These are phyloP conservation scores for Xerocomellus chrysenteron DNA, from an alignment of 768 basidiomycete species.

Conservation along the genomic window DNA sequence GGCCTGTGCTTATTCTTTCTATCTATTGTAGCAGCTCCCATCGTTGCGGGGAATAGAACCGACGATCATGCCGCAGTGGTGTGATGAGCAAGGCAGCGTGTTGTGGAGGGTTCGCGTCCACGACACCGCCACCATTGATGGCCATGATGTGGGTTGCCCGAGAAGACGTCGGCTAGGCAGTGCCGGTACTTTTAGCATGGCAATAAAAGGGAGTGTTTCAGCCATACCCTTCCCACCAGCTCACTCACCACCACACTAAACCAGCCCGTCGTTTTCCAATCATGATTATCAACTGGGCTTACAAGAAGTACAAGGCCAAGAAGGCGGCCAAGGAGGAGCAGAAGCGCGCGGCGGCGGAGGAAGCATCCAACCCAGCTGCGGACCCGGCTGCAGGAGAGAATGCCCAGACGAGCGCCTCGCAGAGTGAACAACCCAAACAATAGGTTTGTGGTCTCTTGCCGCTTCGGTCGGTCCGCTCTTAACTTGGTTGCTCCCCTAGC, in stretches of 20 bases:
- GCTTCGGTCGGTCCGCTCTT: not conserved
- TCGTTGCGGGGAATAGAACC: not conserved
- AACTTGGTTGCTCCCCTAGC: not conserved
- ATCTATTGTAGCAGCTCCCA: not conserved
- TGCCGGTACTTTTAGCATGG: not conserved
- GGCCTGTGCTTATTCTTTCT: not conserved
- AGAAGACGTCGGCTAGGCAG: not conserved
- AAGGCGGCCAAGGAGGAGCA: constrained; percentile 19
- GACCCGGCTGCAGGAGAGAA: not conserved
- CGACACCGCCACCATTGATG: not conserved
- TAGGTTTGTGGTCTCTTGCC: constrained; percentile 11
- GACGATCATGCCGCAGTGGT: too few species aligned
- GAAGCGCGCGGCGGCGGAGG: constrained; percentile 1
- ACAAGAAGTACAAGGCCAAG: constrained; percentile 29
- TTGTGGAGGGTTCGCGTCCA: not conserved
- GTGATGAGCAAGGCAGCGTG: not conserved
- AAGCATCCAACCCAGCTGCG: not conserved
- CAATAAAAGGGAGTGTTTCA: constrained; percentile 8
- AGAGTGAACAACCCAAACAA: not conserved
- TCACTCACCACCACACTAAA: not conserved
- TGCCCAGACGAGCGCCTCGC: not conserved
- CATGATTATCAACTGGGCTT: constrained; percentile 17
- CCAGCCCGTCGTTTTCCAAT: not conserved
- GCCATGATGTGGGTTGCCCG: not conserved
- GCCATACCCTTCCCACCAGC: not conserved